Evolutionary conservation across 2,329 filamentous ascomycete genomes (phyloP).

Genomic region (Apiospora saccharicola): DNA sequence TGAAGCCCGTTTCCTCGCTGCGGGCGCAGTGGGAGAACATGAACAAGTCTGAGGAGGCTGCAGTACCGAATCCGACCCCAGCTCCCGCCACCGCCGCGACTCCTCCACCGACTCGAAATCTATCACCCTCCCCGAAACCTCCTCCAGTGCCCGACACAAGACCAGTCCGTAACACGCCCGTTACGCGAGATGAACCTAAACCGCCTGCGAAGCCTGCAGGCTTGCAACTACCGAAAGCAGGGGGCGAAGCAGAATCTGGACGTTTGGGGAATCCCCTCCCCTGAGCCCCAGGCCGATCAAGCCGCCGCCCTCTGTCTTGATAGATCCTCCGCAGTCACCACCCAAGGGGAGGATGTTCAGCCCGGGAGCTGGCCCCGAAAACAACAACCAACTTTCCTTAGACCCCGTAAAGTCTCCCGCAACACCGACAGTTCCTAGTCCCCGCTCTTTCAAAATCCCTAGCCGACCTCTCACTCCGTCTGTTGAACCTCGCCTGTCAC

Average conservation of each 20-base stretch:
- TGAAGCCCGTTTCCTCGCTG: conserved; percentile 83
- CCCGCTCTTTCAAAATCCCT: conserved; percentile 60
- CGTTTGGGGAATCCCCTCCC: conserved; percentile 54
- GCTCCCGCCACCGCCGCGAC: conserved; percentile 43
- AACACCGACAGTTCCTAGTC: conserved; percentile 48
- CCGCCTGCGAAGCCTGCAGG: conserved; percentile 36
- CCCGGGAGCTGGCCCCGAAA: conserved; percentile 47
- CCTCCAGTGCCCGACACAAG: conserved; percentile 43
- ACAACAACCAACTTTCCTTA: conserved; percentile 55
- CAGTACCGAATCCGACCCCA: conserved; percentile 26
- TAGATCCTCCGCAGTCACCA: conserved; percentile 76
- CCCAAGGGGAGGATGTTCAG: conserved; percentile 54
- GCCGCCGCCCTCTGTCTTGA: conserved; percentile 68
- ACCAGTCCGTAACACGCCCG: conserved; percentile 37
- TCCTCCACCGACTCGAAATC: conserved; percentile 43
- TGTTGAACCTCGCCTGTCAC: conserved; percentile 56
- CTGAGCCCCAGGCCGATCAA: conserved; percentile 51
- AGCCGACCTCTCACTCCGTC: conserved; percentile 63
- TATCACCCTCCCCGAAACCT: conserved; percentile 43
- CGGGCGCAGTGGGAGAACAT: conserved; percentile 85
- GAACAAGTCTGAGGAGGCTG: conserved; percentile 55
- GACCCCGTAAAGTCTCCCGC: conserved; percentile 51
- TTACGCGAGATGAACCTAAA: conserved; percentile 36
- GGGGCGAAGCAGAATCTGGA: conserved; percentile 26
- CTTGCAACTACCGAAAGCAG: conserved; percentile 28